Conservation (phyloP, 306 rosid species). For the Prinsepia uniflora region DNA sequence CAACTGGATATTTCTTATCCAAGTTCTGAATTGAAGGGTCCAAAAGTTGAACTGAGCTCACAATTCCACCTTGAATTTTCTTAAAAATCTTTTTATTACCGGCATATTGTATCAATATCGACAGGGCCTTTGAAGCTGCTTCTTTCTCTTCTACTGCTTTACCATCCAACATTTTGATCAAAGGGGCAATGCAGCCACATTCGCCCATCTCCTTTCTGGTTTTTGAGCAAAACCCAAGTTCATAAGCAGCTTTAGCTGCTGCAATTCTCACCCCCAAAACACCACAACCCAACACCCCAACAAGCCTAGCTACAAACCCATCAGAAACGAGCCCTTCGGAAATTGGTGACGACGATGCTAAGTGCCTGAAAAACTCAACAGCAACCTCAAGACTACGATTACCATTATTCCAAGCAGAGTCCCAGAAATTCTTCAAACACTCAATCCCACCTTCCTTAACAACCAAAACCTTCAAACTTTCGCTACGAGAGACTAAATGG, state of each 20-base stretch:
- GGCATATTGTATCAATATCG: slow-evolving; percentile 36
- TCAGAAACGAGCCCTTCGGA: slow-evolving; percentile 58
- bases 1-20: slow-evolving; percentile 77
- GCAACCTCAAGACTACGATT: slow-evolving; percentile 61
- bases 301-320: slow-evolving; percentile 53
- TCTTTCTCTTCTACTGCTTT: slow-evolving; percentile 81
- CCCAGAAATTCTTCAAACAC: slow-evolving; percentile 81
- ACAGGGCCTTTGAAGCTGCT: slow-evolving; percentile 73
- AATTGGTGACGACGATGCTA: slow-evolving; percentile 41
- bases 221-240: slow-evolving; percentile 53
- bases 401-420: slow-evolving; percentile 32
- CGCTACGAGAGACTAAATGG: slow-evolving; percentile 55
- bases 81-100: slow-evolving; percentile 56
- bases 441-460: slow-evolving; percentile 70
- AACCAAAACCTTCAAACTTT: slow-evolving; percentile 46
- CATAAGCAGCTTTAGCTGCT: slow-evolving; percentile 62
- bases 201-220: slow-evolving; percentile 82
- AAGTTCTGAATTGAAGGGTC: slow-evolving; percentile 63
- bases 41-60: slow-evolving; percentile 62
- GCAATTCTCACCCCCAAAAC: slow-evolving; percentile 68
- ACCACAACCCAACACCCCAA: slow-evolving; percentile 53
- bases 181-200: slow-evolving; percentile 48
- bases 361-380: slow-evolving; percentile 54
- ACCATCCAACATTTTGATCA: slow-evolving; percentile 87
- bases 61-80: slow-evolving; percentile 65